Conservation (phyloP, 345 rosid species). For the Gossypium stocksii region DNA sequence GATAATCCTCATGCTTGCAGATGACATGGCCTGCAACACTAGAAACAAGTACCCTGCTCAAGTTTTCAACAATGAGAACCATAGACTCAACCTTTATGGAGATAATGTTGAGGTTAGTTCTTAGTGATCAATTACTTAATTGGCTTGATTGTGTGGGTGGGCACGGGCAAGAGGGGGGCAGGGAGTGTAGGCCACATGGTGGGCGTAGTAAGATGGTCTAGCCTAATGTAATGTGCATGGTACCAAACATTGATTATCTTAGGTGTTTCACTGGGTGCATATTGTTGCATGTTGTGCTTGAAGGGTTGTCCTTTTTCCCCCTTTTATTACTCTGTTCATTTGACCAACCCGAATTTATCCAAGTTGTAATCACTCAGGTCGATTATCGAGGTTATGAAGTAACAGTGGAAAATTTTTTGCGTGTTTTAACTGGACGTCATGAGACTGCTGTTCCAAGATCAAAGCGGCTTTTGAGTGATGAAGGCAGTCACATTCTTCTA, state of each 20-base stretch:
- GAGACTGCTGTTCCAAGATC: conserved; percentile 95
- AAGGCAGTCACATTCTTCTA: conserved; percentile 94
- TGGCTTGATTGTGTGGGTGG: not conserved
- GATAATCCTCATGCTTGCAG: conserved; percentile 93
- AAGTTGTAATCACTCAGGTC: conserved; percentile 52
- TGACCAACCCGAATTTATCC: conserved; percentile 19
- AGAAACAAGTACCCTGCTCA: conserved; percentile 95
- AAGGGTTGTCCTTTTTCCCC: not conserved
- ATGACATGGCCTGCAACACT: conserved; percentile 98
- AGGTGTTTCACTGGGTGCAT: not conserved
- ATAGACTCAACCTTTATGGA: conserved; percentile 89
- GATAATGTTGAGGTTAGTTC: conserved; percentile 89
- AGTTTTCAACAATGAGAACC: conserved; percentile 97
- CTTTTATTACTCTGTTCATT: conserved; percentile 1
- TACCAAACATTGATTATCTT: not conserved
- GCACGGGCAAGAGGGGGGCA: not conserved
- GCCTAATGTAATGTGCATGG: not conserved
- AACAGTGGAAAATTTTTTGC: conserved; percentile 81
- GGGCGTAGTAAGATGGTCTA: not conserved
- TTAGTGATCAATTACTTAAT: conserved; percentile 9
- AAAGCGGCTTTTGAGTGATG: conserved; percentile 95
- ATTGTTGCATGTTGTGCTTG: not conserved
- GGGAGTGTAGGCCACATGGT: not conserved
- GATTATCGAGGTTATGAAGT: conserved; percentile 99
- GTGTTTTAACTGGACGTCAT: conserved; percentile 91